Evolutionary conservation across 768 basidiomycete genomes (phyloP).

Genomic region (Mycena chlorophos): DNA sequence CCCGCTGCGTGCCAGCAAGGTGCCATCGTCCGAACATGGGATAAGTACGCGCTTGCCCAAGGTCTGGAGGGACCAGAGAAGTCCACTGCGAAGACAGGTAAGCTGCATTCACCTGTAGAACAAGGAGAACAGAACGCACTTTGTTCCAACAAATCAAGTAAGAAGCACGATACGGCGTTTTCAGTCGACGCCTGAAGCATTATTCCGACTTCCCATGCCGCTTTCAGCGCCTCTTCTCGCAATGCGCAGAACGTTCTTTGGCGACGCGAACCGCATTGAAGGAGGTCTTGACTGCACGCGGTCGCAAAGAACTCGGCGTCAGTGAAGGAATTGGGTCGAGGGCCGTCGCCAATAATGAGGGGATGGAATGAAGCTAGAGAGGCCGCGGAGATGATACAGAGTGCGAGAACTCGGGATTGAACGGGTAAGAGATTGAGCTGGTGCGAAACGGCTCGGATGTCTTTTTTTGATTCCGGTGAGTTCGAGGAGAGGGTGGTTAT

Average conservation of each 20-base stretch:
- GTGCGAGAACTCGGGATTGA: not conserved
- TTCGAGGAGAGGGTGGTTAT: conserved; percentile 1
- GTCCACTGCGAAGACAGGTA: not conserved
- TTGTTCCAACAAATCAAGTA: conserved; percentile 12
- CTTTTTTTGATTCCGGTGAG: not conserved
- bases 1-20: conserved; percentile 2
- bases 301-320: conserved; percentile 3
- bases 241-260: not conserved
- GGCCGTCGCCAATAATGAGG: conserved; percentile 5
- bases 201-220: conserved; percentile 7
- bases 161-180: conserved; percentile 13
- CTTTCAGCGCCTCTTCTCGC: conserved; percentile 2
- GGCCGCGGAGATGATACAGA: conserved; percentile 2
- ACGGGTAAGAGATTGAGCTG: not conserved
- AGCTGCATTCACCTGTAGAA: not conserved
- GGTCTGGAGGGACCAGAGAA: conserved; percentile 3
- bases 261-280: conserved; percentile 6
- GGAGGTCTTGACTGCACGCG: not conserved
- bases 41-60: conserved; percentile 9
- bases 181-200: conserved; percentile 11
- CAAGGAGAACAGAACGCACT: not conserved
- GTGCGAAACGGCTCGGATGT: not conserved
- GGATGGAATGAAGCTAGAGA: conserved; percentile 11
- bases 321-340: conserved; percentile 2
- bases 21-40: conserved; percentile 6